Evolutionary conservation across 2,329 filamentous ascomycete species (phyloP).

Genomic region (Diaporthe eres): DNA sequence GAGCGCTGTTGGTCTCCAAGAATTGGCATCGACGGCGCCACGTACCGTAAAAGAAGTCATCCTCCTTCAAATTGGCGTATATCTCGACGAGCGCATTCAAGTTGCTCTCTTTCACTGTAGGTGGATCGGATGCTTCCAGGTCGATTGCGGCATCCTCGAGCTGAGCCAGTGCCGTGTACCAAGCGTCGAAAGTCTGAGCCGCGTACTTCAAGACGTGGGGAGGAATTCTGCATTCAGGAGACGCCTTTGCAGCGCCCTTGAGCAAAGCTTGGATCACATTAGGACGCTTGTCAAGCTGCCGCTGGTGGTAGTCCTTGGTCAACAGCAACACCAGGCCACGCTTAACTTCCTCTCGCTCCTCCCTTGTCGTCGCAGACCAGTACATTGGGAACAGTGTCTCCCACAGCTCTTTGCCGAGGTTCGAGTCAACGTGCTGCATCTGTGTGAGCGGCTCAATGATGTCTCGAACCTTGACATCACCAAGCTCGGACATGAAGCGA

Average conservation of each 20-base stretch:
- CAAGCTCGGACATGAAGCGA: conserved; percentile 86
- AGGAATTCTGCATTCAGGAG: conserved; percentile 90
- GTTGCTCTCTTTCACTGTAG: conserved; percentile 90
- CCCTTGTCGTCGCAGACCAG: conserved; percentile 89
- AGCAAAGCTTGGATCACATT: conserved; percentile 96
- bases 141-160: conserved; percentile 91
- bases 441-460: conserved; percentile 91
- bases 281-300: conserved; percentile 93
- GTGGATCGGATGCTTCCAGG: conserved; percentile 84
- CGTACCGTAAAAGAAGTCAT: conserved; percentile 97
- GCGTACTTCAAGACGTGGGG: conserved; percentile 97
- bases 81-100: conserved; percentile 95
- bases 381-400: conserved; percentile 90
- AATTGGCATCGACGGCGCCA: conserved; percentile 97
- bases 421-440: conserved; percentile 89
- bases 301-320: conserved; percentile 94
- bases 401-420: conserved; percentile 91
- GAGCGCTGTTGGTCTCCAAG: conserved; percentile 94
- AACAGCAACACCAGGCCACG: conserved; percentile 91
- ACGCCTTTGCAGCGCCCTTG: conserved; percentile 86
- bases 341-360: conserved; percentile 91
- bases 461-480: conserved; percentile 89
- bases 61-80: conserved; percentile 91
- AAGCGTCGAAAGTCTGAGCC: conserved; percentile 93
- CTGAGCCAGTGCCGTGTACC: conserved; percentile 94